These are phyloP conservation scores for Neurospora crassa DNA, from an alignment of 2,329 filamentous ascomycete species.

Conservation along the genomic window DNA sequence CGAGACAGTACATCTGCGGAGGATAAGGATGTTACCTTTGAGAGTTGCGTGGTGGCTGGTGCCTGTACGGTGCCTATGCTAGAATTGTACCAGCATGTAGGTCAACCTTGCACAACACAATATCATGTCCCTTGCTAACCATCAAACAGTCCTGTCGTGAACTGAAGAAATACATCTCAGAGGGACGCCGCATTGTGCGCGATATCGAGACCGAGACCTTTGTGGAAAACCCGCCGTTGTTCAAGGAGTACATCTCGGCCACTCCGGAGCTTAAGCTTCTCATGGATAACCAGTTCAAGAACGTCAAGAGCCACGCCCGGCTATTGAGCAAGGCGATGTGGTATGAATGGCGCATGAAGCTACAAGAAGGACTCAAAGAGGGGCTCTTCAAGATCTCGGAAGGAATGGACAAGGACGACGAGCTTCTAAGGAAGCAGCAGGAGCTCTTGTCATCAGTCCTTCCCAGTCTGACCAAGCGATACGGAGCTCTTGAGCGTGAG, in stretches of 20 bases:
- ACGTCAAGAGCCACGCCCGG: conserved; percentile 87
- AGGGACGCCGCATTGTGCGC: conserved; percentile 79
- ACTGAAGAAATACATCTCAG: conserved; percentile 91
- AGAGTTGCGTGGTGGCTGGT: conserved; percentile 76
- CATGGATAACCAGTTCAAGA: conserved; percentile 97
- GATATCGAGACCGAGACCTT: conserved; percentile 85
- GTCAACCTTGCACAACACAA: conserved; percentile 17
- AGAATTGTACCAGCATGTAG: conserved; percentile 83
- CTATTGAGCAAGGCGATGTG: conserved; percentile 90
- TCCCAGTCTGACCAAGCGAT: conserved; percentile 52
- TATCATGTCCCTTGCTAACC: not conserved
- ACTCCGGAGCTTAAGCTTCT: conserved; percentile 71
- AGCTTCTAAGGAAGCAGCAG: conserved; percentile 57
- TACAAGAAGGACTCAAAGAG: conserved; percentile 71
- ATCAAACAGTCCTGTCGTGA: conserved; percentile 63
- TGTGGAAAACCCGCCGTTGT: conserved; percentile 82
- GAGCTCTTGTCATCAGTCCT: conserved; percentile 57
- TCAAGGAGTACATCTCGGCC: conserved; percentile 83
- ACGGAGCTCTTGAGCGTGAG: conserved; percentile 53
- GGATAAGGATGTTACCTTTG: conserved; percentile 47
- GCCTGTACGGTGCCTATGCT: conserved; percentile 89
- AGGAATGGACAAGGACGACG: conserved; percentile 67
- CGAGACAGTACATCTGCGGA: conserved; percentile 32
- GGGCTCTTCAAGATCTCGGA: conserved; percentile 67
- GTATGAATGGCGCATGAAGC: conserved; percentile 95